A percentile compares a stretch with the other conserved stretches of the same genome.
phyloP scores from a whole-genome alignment of 2,329 filamentous ascomycete species.

The Periconia macrospinosa region DNA sequence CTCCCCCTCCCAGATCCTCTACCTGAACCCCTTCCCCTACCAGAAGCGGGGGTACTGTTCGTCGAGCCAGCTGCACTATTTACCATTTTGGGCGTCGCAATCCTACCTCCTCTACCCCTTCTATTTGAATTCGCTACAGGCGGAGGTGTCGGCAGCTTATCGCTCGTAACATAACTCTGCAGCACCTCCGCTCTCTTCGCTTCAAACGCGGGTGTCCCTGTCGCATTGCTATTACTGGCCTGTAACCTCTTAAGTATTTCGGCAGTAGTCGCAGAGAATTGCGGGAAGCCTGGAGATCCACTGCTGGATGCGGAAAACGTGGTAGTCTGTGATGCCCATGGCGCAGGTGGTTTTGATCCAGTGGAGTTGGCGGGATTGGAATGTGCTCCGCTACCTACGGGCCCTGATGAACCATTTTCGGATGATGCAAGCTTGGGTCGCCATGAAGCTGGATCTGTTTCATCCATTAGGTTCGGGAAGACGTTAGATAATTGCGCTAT shows the following conservation, averaged over 20 bases:
- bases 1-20: constrained; percentile 13
- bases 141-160: constrained; percentile 44
- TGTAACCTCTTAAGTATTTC: constrained; percentile 45
- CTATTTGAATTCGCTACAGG: constrained; percentile 32
- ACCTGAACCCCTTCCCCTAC: constrained; percentile 38
- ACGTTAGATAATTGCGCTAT: constrained; percentile 4
- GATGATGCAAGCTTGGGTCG: constrained; percentile 6
- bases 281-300: constrained; percentile 23
- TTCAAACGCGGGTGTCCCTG: constrained; percentile 47
- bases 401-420: constrained; percentile 21
- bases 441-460: constrained; percentile 9
- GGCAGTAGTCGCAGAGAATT: constrained; percentile 45
- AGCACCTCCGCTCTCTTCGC: constrained; percentile 51
- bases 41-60: constrained; percentile 27
- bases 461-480: constrained; percentile 18
- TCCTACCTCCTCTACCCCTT: constrained; percentile 38
- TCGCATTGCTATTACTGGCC: constrained; percentile 37
- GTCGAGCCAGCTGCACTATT: constrained; percentile 32
- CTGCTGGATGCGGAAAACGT: constrained; percentile 21
- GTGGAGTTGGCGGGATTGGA: constrained; percentile 21
- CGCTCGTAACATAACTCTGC: constrained; percentile 49
- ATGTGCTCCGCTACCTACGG: constrained; percentile 13
- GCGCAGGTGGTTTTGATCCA: constrained; percentile 20
- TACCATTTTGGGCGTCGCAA: constrained; percentile 32
- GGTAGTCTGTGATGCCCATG: constrained; percentile 33